Evolutionary conservation across 192 early-diverging fungal genomes (phyloP).

Genomic region (Backusella liffmaniae): DNA sequence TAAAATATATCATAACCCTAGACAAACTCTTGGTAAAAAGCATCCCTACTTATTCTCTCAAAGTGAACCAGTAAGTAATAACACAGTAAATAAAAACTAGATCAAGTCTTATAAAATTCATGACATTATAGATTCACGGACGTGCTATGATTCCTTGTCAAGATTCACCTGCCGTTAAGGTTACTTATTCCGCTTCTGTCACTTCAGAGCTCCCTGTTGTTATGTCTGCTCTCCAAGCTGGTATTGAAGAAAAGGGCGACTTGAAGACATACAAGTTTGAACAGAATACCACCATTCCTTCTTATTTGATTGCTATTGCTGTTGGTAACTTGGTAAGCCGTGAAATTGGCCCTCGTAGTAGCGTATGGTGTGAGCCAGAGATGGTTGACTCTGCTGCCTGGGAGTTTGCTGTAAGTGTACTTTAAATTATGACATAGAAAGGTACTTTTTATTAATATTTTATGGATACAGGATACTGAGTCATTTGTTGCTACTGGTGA

Average conservation of each 20-base stretch:
- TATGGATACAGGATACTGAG: slow-evolving; percentile 51
- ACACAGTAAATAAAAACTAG: background rate
- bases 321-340: slow-evolving; percentile 83
- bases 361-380: slow-evolving; percentile 97
- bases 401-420: slow-evolving; percentile 76
- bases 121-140: slow-evolving; percentile 75
- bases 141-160: slow-evolving; percentile 89
- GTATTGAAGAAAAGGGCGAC: slow-evolving; percentile 51
- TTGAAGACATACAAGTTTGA: slow-evolving; percentile 74
- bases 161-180: slow-evolving; percentile 85
- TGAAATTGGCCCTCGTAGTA: slow-evolving; percentile 86
- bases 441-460: background rate
- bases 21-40: slow-evolving; percentile 91
- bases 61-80: slow-evolving; percentile 70
- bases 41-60: slow-evolving; percentile 97
- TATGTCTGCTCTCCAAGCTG: slow-evolving; percentile 85
- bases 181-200: slow-evolving; percentile 85
- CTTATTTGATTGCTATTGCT: slow-evolving; percentile 93
- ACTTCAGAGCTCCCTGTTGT: slow-evolving; percentile 83
- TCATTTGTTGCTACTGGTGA: slow-evolving; percentile 67
- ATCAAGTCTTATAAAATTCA: background rate
- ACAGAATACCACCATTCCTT: slow-evolving; percentile 88
- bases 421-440: background rate
- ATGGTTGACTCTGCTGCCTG: slow-evolving; percentile 85
- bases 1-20: slow-evolving; percentile 19